phyloP scores from a whole-genome alignment of 495 filamentous ascomycete species.

The Pyrenula aspistea region DNA sequence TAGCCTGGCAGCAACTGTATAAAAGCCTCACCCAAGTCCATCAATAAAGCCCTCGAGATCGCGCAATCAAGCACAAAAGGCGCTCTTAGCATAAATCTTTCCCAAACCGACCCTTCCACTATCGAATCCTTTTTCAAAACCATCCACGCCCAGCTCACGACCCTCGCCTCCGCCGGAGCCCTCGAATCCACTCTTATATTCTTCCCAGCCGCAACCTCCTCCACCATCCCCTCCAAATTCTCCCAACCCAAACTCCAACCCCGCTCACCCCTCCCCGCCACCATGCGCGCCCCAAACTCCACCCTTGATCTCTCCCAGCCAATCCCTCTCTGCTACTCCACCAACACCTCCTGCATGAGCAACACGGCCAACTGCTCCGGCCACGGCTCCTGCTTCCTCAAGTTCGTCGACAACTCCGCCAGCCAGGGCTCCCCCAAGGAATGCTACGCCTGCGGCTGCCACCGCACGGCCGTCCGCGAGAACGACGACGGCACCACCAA shows the following conservation, averaged over 20 bases:
- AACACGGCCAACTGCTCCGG: slow-evolving; percentile 61
- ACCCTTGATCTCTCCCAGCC: slow-evolving; percentile 17
- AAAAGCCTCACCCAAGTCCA: neutral
- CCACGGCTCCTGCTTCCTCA: slow-evolving; percentile 59
- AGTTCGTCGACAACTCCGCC: slow-evolving; percentile 23
- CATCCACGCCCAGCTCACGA: slow-evolving; percentile 15
- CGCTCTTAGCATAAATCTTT: neutral
- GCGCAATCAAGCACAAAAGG: neutral
- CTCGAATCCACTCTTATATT: slow-evolving; percentile 34
- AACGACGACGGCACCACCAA: slow-evolving; percentile 33
- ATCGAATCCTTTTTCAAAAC: slow-evolving; percentile 17
- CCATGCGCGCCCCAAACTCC: slow-evolving; percentile 7
- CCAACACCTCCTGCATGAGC: slow-evolving; percentile 43
- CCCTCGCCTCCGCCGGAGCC: slow-evolving; percentile 19
- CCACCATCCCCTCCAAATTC: slow-evolving; percentile 12
- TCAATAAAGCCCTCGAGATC: neutral
- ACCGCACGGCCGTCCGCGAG: slow-evolving; percentile 28
- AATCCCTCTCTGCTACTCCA: slow-evolving; percentile 50
- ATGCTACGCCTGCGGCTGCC: slow-evolving; percentile 74
- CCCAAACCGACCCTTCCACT: slow-evolving; percentile 9
- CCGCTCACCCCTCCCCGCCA: slow-evolving; percentile 13
- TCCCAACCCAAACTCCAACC: slow-evolving; percentile 5
- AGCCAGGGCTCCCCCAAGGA: slow-evolving; percentile 20
- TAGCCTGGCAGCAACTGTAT: neutral
- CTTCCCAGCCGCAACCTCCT: slow-evolving; percentile 15